Conservation (phyloP, 495 filamentous ascomycete species). For the Niebla homalea region DNA sequence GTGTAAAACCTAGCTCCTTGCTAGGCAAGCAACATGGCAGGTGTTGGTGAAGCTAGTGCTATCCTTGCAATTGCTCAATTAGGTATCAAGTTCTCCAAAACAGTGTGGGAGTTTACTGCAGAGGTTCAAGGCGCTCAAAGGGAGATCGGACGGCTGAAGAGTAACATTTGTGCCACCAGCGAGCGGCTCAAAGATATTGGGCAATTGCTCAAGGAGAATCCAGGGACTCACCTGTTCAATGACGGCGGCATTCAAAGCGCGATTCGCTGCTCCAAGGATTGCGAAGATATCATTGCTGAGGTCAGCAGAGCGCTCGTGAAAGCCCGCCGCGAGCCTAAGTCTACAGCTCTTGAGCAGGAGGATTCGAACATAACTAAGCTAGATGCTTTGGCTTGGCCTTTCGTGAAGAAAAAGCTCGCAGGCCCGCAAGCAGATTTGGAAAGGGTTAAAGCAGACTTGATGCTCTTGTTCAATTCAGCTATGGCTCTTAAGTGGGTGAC, state of each 20-base stretch:
- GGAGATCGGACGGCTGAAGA: constrained; percentile 1
- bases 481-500: background rate
- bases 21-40: constrained; percentile 12
- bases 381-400: constrained; percentile 3
- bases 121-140: constrained; percentile 7
- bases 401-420: constrained; percentile 6
- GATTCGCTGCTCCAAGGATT: constrained; percentile 6
- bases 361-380: constrained; percentile 4
- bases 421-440: constrained; percentile 4
- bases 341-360: background rate
- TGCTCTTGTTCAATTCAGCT: constrained; percentile 3
- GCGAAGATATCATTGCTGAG: constrained; percentile 2
- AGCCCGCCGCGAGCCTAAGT: background rate
- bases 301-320: constrained; percentile 4
- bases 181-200: constrained; percentile 6
- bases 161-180: constrained; percentile 4
- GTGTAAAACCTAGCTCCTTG: too few relatives aligned
- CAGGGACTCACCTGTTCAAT: constrained; percentile 2
- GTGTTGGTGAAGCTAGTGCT: constrained; percentile 11
- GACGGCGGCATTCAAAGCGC: constrained; percentile 5
- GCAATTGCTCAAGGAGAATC: constrained; percentile 1
- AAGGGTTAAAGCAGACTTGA: constrained; percentile 8
- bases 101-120: constrained; percentile 2
- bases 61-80: constrained; percentile 10
- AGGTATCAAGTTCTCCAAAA: constrained; percentile 8